Percentiles rank a stretch among this genome's conserved stretches.
Conservation (phyloP, 1,284 basidiomycete genomes). For the Trichosporon ovoides region DNA sequence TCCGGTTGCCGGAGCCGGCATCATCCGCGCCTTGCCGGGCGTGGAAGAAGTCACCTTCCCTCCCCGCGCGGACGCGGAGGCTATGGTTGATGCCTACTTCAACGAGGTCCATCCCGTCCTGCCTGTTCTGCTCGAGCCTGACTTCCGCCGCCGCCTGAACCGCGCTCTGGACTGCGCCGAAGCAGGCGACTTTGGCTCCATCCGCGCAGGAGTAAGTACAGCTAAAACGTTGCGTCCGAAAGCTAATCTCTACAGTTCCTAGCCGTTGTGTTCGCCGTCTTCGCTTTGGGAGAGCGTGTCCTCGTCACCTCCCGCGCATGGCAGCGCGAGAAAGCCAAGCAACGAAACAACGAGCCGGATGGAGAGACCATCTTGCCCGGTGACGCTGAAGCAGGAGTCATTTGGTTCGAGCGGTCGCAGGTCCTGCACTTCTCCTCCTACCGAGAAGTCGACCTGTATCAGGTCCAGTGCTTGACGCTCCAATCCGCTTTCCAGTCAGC, state of each 20-base stretch:
- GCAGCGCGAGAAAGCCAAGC: constrained; percentile 61
- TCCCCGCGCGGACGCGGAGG: constrained; percentile 71
- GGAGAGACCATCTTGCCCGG: constrained; percentile 35
- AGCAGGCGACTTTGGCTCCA: constrained; percentile 28
- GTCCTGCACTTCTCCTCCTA: constrained; percentile 82
- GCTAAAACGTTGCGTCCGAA: not conserved
- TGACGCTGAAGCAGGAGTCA: constrained; percentile 44
- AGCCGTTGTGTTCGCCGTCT: constrained; percentile 77
- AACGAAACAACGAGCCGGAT: constrained; percentile 13
- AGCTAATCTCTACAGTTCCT: constrained; percentile 68
- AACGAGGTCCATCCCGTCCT: constrained; percentile 73
- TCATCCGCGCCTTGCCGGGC: constrained; percentile 71
- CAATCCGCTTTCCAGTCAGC: constrained; percentile 83
- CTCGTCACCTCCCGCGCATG: constrained; percentile 54
- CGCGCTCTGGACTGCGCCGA: constrained; percentile 60
- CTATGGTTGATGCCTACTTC: constrained; percentile 81
- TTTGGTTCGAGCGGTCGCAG: constrained; percentile 55
- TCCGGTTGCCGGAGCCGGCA: constrained; percentile 78
- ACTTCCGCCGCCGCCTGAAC: constrained; percentile 66
- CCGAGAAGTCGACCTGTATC: constrained; percentile 66
- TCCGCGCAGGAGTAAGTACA: constrained; percentile 19
- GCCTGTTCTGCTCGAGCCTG: constrained; percentile 74
- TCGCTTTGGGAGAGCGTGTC: constrained; percentile 64
- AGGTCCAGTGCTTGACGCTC: constrained; percentile 80
- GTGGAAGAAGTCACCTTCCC: constrained; percentile 84